A percentile compares a stretch with the other conserved stretches of the same genome.
Conservation (phyloP, 495 filamentous ascomycete species). For the Aspergillus kassunensis region DNA sequence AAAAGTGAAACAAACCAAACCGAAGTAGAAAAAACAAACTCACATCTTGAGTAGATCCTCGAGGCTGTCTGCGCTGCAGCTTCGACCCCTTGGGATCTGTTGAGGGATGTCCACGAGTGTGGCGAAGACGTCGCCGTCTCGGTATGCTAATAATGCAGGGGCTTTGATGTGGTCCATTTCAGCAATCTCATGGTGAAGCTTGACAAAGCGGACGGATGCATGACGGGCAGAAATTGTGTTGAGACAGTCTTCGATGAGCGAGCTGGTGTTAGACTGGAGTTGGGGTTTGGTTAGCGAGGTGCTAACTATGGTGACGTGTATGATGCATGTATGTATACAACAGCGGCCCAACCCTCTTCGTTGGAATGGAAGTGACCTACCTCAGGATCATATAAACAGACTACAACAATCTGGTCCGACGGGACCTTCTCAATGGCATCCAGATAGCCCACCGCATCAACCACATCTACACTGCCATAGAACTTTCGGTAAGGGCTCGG, state of each 20-base stretch:
- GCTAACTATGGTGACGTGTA: too few relatives aligned
- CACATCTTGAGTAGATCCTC: constrained; percentile 61
- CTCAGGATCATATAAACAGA: constrained; percentile 88
- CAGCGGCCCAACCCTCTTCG: not conserved
- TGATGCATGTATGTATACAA: too few relatives aligned
- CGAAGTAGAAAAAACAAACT: constrained; percentile 14
- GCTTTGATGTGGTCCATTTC: constrained; percentile 91
- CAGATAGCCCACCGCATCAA: constrained; percentile 87
- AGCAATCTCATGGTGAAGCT: constrained; percentile 85
- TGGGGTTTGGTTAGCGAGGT: constrained; percentile 27
- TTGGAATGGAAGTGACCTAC: constrained; percentile 44
- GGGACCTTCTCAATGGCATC: constrained; percentile 90
- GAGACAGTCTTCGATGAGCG: constrained; percentile 72
- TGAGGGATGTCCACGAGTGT: constrained; percentile 82
- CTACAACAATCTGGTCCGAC: constrained; percentile 81
- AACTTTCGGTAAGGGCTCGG: constrained; percentile 64
- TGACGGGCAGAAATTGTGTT: constrained; percentile 65
- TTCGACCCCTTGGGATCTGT: constrained; percentile 69
- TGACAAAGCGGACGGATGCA: constrained; percentile 75
- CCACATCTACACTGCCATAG: constrained; percentile 74
- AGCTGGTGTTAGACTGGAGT: constrained; percentile 65
- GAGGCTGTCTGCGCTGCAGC: constrained; percentile 54
- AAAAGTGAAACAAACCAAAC: not conserved
- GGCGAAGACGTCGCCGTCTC: constrained; percentile 82
- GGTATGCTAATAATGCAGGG: constrained; percentile 86